Evolutionary conservation across 1,139 yeast species (phyloP), one percentile per base, ranked within the genome.

Genomic region (Lodderomyces jiufengensis): DNA sequence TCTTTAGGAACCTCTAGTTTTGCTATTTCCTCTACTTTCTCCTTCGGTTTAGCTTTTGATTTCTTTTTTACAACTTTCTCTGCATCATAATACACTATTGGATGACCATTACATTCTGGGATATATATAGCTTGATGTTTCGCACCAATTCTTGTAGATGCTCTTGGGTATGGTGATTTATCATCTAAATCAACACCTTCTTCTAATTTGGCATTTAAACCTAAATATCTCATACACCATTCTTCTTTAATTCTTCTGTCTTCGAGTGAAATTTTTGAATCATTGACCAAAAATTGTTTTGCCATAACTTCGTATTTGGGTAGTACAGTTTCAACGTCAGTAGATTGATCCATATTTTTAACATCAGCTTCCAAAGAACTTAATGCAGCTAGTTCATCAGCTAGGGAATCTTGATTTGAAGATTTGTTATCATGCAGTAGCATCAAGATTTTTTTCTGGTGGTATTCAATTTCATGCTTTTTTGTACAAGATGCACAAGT

Each of bases 221-320:
- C 95, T 30, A 85, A 66, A 50, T 85, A 87, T 44, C 95, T 60
- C 67, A 80, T 83, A 7, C 81, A 81, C 95, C 95, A 87, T 51
- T 80, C 86, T 54, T 80, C 85, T 22, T 61, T 48, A 18, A 69
- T 54, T 40, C 86, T 52, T 44, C 85, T 55, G 44, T 76, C 61
- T 23, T 64, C 61, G 14, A 74, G 54, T 0, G 78, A 56, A 3
- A 71, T 45, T 2, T 50, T 40, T 3, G 54, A 49, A 53, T 70
- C 90, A 31, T 57, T 60, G 38, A 57, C 63, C 23, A 80, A 52
- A 45, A 79, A 80, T 11, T 66, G 70, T 4, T 60, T 62, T 0
- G 86, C 88, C 49, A 78, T 61, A 32, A 71, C 66, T 53, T 82
- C 88, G 50, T 81, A 81, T 29, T 69, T 62, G 0, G 86, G 83